phyloP scores from a whole-genome alignment of 1,139 yeast genomes.

The Geotrichum australiense region DNA sequence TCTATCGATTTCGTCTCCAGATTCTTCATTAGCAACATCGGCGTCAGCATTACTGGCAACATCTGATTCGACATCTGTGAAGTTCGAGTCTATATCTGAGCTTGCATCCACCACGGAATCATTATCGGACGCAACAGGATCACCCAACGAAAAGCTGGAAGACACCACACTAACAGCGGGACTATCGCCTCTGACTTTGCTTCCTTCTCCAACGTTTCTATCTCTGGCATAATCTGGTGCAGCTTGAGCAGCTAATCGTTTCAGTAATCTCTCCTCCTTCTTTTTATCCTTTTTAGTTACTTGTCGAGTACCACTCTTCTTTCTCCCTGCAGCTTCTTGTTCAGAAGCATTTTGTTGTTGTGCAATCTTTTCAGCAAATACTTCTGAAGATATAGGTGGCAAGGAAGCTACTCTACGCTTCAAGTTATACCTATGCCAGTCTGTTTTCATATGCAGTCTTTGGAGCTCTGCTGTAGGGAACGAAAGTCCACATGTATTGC shows the following conservation, averaged over 20 bases:
- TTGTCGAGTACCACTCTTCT: slow-evolving; percentile 31
- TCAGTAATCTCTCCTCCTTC: slow-evolving; percentile 31
- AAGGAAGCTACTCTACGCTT: slow-evolving; percentile 85
- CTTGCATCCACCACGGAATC: slow-evolving; percentile 29
- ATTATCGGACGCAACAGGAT: slow-evolving; percentile 37
- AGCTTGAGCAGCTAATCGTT: slow-evolving; percentile 22
- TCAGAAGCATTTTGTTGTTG: slow-evolving; percentile 34
- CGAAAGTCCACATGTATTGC: slow-evolving; percentile 79
- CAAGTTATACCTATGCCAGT: slow-evolving; percentile 91
- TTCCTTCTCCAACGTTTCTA: slow-evolving; percentile 6
- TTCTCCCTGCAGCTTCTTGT: slow-evolving; percentile 36
- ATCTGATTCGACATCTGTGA: slow-evolving; percentile 12
- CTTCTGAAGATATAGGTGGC: slow-evolving; percentile 71
- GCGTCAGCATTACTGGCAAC: slow-evolving; percentile 17
- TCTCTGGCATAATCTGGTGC: slow-evolving; percentile 15
- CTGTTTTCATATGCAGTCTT: slow-evolving; percentile 89
- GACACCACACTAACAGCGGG: slow-evolving; percentile 40
- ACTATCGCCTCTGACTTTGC: slow-evolving; percentile 14
- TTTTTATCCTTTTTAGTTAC: slow-evolving; percentile 35
- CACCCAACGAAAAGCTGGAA: slow-evolving; percentile 63
- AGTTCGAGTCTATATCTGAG: slow-evolving; percentile 20
- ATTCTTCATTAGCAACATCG: slow-evolving; percentile 30
- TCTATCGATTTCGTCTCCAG: slow-evolving; percentile 32
- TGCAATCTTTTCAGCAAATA: slow-evolving; percentile 70
- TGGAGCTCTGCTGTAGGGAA: slow-evolving; percentile 76